Conservation (phyloP, 2,329 filamentous ascomycete genomes). For the Paecilomyces sp. region DNA sequence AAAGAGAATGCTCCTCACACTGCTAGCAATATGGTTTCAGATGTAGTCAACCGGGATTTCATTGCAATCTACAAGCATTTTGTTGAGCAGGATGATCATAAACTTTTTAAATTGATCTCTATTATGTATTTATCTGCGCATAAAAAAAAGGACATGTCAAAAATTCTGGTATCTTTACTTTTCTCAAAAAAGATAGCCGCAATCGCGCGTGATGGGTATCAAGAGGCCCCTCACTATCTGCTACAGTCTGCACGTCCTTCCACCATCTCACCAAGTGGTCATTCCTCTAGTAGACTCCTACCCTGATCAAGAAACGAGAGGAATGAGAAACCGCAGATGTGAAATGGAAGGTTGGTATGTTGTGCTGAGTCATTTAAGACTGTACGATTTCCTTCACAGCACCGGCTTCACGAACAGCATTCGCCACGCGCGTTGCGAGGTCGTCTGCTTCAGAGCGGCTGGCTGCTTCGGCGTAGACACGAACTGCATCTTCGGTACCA, state of each 20-base stretch:
- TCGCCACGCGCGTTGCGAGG: constrained; percentile 73
- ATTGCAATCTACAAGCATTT: too few species aligned
- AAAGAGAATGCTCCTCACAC: too few species aligned
- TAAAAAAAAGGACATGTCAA: background rate
- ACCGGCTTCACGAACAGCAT: constrained; percentile 59
- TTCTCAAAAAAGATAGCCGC: background rate
- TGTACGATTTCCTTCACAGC: constrained; percentile 16
- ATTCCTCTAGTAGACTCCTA: background rate
- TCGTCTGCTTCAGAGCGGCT: constrained; percentile 86
- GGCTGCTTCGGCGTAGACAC: constrained; percentile 92
- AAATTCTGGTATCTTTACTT: background rate
- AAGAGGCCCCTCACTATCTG: background rate
- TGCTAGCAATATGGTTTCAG: background rate
- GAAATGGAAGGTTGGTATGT: background rate
- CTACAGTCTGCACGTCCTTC: background rate
- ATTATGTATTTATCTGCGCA: background rate
- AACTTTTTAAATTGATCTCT: background rate
- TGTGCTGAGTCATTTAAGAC: background rate
- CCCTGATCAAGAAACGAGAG: background rate
- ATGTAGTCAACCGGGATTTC: background rate
- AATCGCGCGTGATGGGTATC: background rate
- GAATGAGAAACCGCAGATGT: background rate
- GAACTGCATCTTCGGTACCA: constrained; percentile 91
- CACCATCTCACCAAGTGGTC: background rate
- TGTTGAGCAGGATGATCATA: background rate